A percentile compares a stretch with the other conserved stretches of the same genome.
Conservation (phyloP, 352 stramenopile genomes). For the Phytophthora pini region DNA sequence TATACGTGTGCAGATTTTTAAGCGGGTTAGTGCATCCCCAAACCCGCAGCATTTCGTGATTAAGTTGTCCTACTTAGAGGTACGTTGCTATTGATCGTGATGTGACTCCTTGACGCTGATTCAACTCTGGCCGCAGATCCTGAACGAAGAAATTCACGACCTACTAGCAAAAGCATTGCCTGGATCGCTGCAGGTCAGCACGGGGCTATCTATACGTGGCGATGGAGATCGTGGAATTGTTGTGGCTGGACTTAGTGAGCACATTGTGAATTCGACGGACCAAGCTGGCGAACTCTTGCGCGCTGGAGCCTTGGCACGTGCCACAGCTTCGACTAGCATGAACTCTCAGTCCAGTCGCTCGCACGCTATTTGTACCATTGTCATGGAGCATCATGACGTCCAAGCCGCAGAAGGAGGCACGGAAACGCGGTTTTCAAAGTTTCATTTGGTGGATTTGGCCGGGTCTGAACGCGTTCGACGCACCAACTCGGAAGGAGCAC, state of each 20-base stretch:
- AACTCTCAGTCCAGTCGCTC: constrained; percentile 84
- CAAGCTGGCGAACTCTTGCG: constrained; percentile 57
- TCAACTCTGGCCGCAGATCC: constrained; percentile 77
- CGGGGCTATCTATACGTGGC: constrained; percentile 82
- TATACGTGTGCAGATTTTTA: constrained; percentile 50
- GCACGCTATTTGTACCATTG: constrained; percentile 91
- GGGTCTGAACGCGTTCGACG: constrained; percentile 93
- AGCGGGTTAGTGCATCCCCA: constrained; percentile 28
- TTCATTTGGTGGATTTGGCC: constrained; percentile 96
- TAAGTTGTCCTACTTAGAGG: constrained; percentile 82
- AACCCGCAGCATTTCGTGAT: constrained; percentile 51
- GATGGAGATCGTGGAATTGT: constrained; percentile 91
- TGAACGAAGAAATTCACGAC: constrained; percentile 98
- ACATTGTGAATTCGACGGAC: constrained; percentile 62
- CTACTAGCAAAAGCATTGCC: constrained; percentile 63
- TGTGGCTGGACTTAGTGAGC: constrained; percentile 84
- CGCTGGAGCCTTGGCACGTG: constrained; percentile 52
- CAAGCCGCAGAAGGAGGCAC: constrained; percentile 24
- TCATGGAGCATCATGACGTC: constrained; percentile 75
- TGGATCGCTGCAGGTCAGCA: constrained; percentile 20
- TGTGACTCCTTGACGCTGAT: background rate
- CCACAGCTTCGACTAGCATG: constrained; percentile 77
- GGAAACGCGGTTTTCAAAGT: constrained; percentile 81
- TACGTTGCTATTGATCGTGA: constrained; percentile 7
- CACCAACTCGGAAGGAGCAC: constrained; percentile 83